Evolutionary conservation across 371 early-diverging fungal species (phyloP), one percentile per base, ranked within the genome.

Genomic region (Rhizopus delemar): DNA sequence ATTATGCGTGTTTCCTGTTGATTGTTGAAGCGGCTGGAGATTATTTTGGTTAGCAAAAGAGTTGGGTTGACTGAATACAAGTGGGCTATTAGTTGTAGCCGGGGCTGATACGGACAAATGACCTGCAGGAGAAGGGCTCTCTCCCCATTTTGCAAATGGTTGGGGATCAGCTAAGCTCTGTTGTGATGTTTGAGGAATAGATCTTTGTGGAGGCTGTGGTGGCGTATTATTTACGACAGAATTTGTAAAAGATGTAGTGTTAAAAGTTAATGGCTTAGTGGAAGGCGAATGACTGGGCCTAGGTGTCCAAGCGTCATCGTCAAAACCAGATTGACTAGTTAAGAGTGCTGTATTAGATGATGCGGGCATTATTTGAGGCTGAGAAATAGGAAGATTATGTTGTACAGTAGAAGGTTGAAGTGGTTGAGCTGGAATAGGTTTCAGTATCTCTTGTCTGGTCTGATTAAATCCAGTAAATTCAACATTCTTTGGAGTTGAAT

Each of bases 301-400:
- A 13, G 82, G 78, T 34, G 71, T 70, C 81, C 81, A 81, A 3
- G 81, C 81, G 53, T 85, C 85, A 62, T 84, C 85, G 8, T 81
- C 80, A 62, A 84, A 82, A 1, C 75, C 80, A 38, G 61, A 53
- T 32, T 59, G 32, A 50, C 12, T 46, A 7, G 50, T n/a, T 13
- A 36, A 29, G 28, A 34, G 15, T 12, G 32, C 16, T 32, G 38
- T 53, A 13, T 41, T 29, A 7, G 51, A 56, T 38, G 39, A 46
- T 28, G 57, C 4, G 6, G 8, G 9, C 3, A 15, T 1, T 43
- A 5, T 16, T 50, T 53, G 22, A 31, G 16, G 16, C 16, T 29
- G 45, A 41, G 35, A 41, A 41, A n/a, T 3, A 12, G 34, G 13
- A 22, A 56, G 33, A 12, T 16, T n/a, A 9, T 34, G 50, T 53